Evolutionary conservation across 2,329 filamentous ascomycete species (phyloP), one percentile per base, ranked within the genome.

Genomic region (Alternaria angustiovoidea): DNA sequence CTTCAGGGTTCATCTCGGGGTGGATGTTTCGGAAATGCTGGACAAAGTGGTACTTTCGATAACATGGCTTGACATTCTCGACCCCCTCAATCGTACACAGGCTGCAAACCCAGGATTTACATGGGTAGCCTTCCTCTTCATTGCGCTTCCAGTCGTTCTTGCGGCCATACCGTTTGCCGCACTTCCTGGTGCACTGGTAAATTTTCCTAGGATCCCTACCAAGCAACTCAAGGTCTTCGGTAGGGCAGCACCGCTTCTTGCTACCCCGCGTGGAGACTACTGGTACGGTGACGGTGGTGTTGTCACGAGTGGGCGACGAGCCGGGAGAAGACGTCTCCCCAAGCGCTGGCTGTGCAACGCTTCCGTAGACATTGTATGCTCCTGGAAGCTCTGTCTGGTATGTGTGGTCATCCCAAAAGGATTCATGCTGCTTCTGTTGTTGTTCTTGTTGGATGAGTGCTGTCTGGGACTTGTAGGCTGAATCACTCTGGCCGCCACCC

Each of bases 71-170:
- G 32, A 77, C 74, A 24, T 75, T 74, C 57, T 76, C 74, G 5
- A 72, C 71, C 4, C 73, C 74, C 28, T 70, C 66, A 42, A 61
- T 69, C 14, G 63, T 65, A 54, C 76, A 78, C 39, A 78, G 59
- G 58, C 67, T 76, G 54, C 75, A 77, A 3, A 74, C 64, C 75
- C 74, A 76, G 7, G 68, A 74, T 49, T 74, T 73, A 54, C 72
- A 73, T 43, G 76, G 76, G 52, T 78, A 78, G 8, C 72, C 73
- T 52, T 78, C 75, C 54, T 78, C 75, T 43, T 78, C 76, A 34
- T 78, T 77, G 49, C 76, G 67, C 64, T 77, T 78, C 76, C 75
- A 78, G 64, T 78, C 76, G 38, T 75, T 77, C 64, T 78, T 78
- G 7, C 75, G 72, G 7, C 73, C 74, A 61, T 77, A 78, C 8